Evolutionary conservation across 345 rosid genomes (phyloP), one percentile per base, ranked within the genome.

Genomic region (Boechera divaricarpa): DNA sequence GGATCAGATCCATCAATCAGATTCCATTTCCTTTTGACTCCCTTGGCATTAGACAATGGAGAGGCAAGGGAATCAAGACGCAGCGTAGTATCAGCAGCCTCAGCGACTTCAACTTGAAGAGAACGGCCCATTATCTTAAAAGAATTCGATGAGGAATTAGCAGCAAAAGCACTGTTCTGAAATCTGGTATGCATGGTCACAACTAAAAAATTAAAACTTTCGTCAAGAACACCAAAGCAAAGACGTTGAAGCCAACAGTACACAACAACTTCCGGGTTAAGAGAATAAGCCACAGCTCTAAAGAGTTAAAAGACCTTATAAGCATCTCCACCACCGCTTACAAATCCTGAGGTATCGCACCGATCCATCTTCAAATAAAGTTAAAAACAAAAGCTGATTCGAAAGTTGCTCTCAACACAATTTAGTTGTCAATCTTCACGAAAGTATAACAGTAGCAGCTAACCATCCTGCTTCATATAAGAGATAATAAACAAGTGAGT

Each of bases 291-390:
- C 86, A 86, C 91, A 86, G 89, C 89, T 31, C 82, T 82, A 81
- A 38, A 70, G 82, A 70, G 81, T 86, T 84, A 90, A 71, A 80
- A 21, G 32, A 79, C 86, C 69, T 69, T 67, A 49, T 71, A 82
- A 72, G 84, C 59, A 82, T 63, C 78, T 71, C 78, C 79, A 69
- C 89, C 99, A 36, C 99, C 99, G 77, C 99, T 94, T 56, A 94
- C 99, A 65, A 94, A 94, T 72, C 99, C 99, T 59, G 98, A 94
- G 6, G 98, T 92, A 71, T 94, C 99, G 15, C 89, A 71, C 36
- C 96, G 88, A 69, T 90, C 96, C 96, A 90, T 90, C 39, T 80
- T 59, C 74, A 60, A 32, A 35, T 11, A 10, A 72, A 74, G 79
- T 65, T 39, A 75, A 80, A 24, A 15, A 2, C 42, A 69, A 21